Conservation (phyloP, 2,329 filamentous ascomycete genomes). For the Myriosclerotinia scirpicola region DNA sequence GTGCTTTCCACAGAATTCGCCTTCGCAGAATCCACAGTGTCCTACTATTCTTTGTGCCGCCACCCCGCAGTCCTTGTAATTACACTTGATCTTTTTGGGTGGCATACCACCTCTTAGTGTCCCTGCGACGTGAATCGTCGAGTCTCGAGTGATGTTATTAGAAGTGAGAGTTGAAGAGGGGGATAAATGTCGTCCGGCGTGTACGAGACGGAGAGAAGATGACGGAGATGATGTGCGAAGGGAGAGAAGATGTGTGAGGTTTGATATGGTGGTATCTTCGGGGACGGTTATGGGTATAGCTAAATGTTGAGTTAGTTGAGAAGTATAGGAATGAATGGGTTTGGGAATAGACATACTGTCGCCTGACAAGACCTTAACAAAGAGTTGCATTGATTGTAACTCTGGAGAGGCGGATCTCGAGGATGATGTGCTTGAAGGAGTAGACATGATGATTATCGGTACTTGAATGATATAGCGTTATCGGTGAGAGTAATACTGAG, state of each 20-base stretch:
- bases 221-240: conserved; percentile 55
- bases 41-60: conserved; percentile 90
- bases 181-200: conserved; percentile 56
- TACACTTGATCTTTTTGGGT: conserved; percentile 73
- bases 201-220: conserved; percentile 53
- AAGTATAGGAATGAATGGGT: conserved; percentile 8
- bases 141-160: conserved; percentile 50
- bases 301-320: conserved; percentile 40
- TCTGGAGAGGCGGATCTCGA: conserved; percentile 44
- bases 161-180: conserved; percentile 45
- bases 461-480: not conserved
- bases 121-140: conserved; percentile 54
- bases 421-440: conserved; percentile 28
- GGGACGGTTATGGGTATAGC: conserved; percentile 58
- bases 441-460: conserved; percentile 31
- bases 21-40: conserved; percentile 92
- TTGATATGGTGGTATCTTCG: conserved; percentile 52
- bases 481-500: not conserved
- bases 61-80: conserved; percentile 84
- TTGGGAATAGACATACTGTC: conserved; percentile 49
- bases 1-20: conserved; percentile 94
- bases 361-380: conserved; percentile 59
- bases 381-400: conserved; percentile 55
- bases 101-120: conserved; percentile 61
- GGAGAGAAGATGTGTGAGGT: conserved; percentile 56